These are phyloP conservation scores for Arabidopsis thaliana DNA, from an alignment of 345 rosid species.

Conservation along the genomic window DNA sequence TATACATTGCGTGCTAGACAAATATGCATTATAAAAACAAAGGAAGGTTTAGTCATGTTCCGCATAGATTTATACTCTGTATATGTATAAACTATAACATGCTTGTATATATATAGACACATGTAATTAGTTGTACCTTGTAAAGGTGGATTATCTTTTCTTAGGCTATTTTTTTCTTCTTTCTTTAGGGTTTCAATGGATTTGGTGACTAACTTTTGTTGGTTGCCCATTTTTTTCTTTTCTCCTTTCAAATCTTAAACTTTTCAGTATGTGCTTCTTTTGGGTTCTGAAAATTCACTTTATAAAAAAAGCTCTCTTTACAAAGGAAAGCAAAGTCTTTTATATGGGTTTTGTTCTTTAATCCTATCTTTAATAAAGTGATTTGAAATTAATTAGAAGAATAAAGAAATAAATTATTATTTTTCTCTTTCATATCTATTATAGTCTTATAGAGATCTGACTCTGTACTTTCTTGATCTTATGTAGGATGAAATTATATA, in stretches of 20 bases:
- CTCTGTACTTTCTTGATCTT: constrained; percentile 41
- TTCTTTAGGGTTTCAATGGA: constrained; percentile 48
- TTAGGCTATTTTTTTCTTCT: constrained; percentile 24
- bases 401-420: constrained; percentile 28
- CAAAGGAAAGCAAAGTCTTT: constrained; percentile 48
- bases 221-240: constrained; percentile 33
- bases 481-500: constrained; percentile 35
- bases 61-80: background rate
- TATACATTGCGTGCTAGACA: constrained; percentile 32
- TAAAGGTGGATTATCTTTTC: constrained; percentile 40
- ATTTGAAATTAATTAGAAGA: constrained; percentile 44
- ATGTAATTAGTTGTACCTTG: constrained; percentile 36
- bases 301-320: constrained; percentile 31
- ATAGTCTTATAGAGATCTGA: constrained; percentile 29
- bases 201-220: constrained; percentile 50
- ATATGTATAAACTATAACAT: background rate
- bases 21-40: constrained; percentile 7
- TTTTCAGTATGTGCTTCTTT: constrained; percentile 40
- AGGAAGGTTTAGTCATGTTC: background rate
- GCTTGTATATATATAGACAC: background rate
- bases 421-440: constrained; percentile 28
- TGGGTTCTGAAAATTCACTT: constrained; percentile 39
- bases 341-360: constrained; percentile 44
- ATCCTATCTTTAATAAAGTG: constrained; percentile 55
- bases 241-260: constrained; percentile 39